Base-by-base conservation (phyloP, 495 filamentous ascomycete genomes). In the Penicillium tannophilum region DNA sequence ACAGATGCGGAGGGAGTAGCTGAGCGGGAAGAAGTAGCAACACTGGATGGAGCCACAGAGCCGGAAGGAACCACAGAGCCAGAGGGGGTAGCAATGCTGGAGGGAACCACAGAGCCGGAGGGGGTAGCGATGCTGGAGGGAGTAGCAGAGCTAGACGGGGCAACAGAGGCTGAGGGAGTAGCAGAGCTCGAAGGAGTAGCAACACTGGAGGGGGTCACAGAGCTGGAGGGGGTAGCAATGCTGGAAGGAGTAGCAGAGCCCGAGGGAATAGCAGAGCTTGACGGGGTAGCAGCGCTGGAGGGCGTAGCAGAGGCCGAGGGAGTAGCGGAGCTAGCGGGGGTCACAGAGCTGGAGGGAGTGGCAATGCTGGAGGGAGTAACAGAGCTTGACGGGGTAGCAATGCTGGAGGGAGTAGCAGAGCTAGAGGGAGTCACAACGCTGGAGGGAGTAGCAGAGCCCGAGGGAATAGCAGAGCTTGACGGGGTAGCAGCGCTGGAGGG, bases 391-490 rank as follows among this genome's bases (percentile, higher is more conserved):
- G 33, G 60, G 11, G 45, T 39, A 9, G 39, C 43, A 23, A 59
- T 45, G 47, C 64, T 61, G 12, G 67, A 65, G 12, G 54, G n/a
- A 31, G 39, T 28, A 1, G 30, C 44, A 42, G 61, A 54, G 55
- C 45, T 67, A 23, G 65, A 57, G 8, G 57, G 41, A 9, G 60
- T 43, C 5, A 46, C 45, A 36, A 57, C 50, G 23, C 28, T 63
- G n/a, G 66, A 55, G 3, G 63, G 44, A 9, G 20, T 16, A 1
- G 9, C 44, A 16, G 36, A 41, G 10, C 36, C 9, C 1, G 20
- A 24, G 44, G 44, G 17, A 26, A 9, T 26, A 57, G 10, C 28
- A 26, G 8, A 49, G 51, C 64, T 61, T 10, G 67, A 65, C 9
- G 54, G n/a, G 23, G 39, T 33, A 2, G 30, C 44, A 35, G 61